Base-by-base conservation (phyloP, 371 early-diverging fungal species). In the Haplosporangium sp. region DNA sequence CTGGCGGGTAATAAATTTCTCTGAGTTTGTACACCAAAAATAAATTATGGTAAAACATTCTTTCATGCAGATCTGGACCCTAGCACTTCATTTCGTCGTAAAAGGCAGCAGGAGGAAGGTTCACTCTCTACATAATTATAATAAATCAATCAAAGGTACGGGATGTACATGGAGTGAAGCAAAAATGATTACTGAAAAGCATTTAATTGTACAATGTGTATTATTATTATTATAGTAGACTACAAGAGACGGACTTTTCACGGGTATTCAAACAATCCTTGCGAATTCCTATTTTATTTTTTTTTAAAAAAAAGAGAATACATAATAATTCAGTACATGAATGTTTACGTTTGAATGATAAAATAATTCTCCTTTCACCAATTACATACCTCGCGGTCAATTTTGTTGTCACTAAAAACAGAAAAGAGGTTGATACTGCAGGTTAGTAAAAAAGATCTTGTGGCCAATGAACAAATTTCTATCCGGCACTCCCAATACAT, bases 251-350 rank as follows among this genome's bases (percentile, higher is more conserved):
- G 13, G n/a, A 15, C 3, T 17, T 17, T 48, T 48, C 48, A 17
- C 13, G 20, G 37, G 34, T 17, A 39, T 42, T 56, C 47, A 63
- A 2, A 69, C 47, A 42, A 69, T 69, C 63, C 50, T 56, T 9
- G 63, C 63, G 50, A 69, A 69, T 39, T 69, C 70, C 63, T 69
- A 56, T n/a, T 27, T 37, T 20, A 45, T 69, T 63, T 58, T 69
- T 45, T n/a, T 27, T 37, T 20, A 44, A 39, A 4, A 39, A 60
- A 59, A 38, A n/a, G 38, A 34, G 15, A 39, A 34, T 0, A 39
- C 19, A 40, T 37, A 27, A 34, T 40, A 50, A 19, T 27, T 59
- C 9, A 19, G n/a, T 5, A 60, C 38, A 15, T 10, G 13, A 7
- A 15, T 47, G 17, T 48, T 48, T 48, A 17, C 48, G 4, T 15